A percentile compares a stretch with the other conserved stretches of the same genome.
phyloP scores from a whole-genome alignment of 1,139 yeast genomes.

The Blastobotrys malaysiensis region DNA sequence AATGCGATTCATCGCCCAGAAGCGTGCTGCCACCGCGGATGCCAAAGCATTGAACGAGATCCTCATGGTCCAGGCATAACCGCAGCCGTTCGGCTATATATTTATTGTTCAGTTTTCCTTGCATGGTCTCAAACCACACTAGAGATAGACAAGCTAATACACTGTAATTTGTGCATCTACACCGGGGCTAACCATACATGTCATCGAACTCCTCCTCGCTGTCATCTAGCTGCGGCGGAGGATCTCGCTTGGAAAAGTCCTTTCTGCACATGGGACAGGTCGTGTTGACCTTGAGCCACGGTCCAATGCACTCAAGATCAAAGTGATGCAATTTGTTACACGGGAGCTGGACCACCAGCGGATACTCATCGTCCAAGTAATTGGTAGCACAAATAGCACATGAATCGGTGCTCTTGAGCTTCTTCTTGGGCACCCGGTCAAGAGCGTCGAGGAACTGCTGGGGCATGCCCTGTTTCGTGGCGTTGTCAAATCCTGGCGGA shows the following conservation, averaged over 20 bases:
- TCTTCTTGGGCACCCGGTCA: constrained; percentile 57
- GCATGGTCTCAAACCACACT: no score
- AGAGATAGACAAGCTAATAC: not conserved
- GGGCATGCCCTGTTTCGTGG: constrained; percentile 48
- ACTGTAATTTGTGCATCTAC: not conserved
- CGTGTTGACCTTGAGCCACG: constrained; percentile 75
- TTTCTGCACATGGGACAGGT: constrained; percentile 89
- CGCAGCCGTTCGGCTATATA: no score
- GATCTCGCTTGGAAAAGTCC: constrained; percentile 52
- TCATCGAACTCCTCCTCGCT: constrained; percentile 74
- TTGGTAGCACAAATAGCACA: constrained; percentile 83
- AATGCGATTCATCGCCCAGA: constrained; percentile 81
- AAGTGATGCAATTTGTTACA: constrained; percentile 68
- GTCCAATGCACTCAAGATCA: constrained; percentile 85
- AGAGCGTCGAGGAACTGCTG: constrained; percentile 68
- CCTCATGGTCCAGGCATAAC: constrained; percentile 55
- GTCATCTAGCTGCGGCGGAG: constrained; percentile 44
- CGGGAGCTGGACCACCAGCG: constrained; percentile 74
- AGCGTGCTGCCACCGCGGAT: constrained; percentile 87
- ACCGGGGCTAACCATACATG: constrained; percentile 50
- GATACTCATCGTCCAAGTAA: constrained; percentile 68
- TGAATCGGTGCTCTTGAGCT: constrained; percentile 48
- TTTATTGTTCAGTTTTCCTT: not conserved
- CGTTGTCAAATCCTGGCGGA: not conserved
- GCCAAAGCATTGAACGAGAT: constrained; percentile 84